These are phyloP conservation scores for Podila horticola DNA, from an alignment of 192 early-diverging fungal species.

Conservation along the genomic window DNA sequence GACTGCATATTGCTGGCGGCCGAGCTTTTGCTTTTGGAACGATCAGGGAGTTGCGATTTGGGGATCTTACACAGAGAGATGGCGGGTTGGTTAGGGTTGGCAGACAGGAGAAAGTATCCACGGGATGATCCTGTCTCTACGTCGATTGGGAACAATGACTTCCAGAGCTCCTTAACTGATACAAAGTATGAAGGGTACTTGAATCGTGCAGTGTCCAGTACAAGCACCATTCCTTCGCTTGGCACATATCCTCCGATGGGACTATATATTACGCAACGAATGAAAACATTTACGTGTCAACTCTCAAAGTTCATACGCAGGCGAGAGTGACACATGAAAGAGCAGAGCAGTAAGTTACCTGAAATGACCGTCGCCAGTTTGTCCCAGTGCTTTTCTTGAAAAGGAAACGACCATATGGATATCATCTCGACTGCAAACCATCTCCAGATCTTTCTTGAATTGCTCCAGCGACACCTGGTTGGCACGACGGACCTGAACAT, in stretches of 20 bases:
- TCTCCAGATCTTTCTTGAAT: constrained; percentile 80
- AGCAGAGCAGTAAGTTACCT: constrained; percentile 1
- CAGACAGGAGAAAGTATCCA: constrained; percentile 87
- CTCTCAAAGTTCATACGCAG: too few species aligned
- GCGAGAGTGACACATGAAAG: neutral
- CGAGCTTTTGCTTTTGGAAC: neutral
- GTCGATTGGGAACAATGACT: constrained; percentile 84
- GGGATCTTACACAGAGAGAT: constrained; percentile 51
- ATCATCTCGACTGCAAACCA: constrained; percentile 70
- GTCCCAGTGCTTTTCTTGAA: constrained; percentile 74
- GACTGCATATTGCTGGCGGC: neutral
- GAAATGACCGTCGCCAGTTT: constrained; percentile 87
- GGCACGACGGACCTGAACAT: constrained; percentile 80
- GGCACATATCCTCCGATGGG: constrained; percentile 88
- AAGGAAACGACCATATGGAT: constrained; percentile 91
- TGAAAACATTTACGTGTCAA: neutral
- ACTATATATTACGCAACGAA: constrained; percentile 32
- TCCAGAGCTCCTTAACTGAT: constrained; percentile 75
- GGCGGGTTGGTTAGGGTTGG: constrained; percentile 35
- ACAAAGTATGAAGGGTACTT: constrained; percentile 93
- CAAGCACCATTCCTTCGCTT: constrained; percentile 75
- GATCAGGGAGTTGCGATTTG: constrained; percentile 8
- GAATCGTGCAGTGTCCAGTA: constrained; percentile 88
- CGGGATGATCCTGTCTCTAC: constrained; percentile 81
- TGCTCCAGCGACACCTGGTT: constrained; percentile 71